Conservation (phyloP, 1,284 basidiomycete genomes). For the Fomes fomentarius region DNA sequence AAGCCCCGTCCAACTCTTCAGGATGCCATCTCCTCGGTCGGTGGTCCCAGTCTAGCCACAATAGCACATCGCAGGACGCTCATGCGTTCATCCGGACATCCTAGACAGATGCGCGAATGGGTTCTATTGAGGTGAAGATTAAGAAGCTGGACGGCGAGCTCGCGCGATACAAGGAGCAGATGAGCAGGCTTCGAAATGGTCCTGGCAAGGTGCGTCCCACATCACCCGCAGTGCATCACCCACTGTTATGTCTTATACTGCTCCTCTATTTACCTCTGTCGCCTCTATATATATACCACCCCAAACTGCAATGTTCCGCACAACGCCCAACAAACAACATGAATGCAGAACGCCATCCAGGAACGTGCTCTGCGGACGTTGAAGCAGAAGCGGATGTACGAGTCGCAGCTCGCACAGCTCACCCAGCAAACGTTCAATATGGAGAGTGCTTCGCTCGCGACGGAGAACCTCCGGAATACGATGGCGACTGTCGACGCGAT, state of each 20-base stretch:
- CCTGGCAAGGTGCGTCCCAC: conserved; percentile 85
- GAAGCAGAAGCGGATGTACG: conserved; percentile 97
- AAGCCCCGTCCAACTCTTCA: conserved; percentile 89
- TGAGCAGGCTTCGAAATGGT: conserved; percentile 92
- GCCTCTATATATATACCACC: background rate
- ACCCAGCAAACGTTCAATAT: conserved; percentile 98
- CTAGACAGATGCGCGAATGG: conserved; percentile 89
- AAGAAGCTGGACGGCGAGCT: conserved; percentile 97
- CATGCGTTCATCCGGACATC: conserved; percentile 20
- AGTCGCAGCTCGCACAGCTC: conserved; percentile 88
- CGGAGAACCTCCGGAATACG: conserved; percentile 97
- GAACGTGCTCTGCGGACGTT: conserved; percentile 93
- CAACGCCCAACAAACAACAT: no score
- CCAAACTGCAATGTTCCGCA: no score
- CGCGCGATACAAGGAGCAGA: conserved; percentile 92
- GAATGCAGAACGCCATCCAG: conserved; percentile 85
- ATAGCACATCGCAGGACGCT: conserved; percentile 6
- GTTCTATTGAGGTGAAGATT: conserved; percentile 95
- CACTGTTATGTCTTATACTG: background rate
- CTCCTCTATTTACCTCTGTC: background rate
- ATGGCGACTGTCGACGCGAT: conserved; percentile 99
- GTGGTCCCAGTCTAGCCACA: conserved; percentile 29
- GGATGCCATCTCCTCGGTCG: conserved; percentile 89
- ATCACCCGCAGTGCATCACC: no score
- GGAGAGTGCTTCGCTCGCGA: conserved; percentile 95